phyloP scores from a whole-genome alignment of 106 monocot genomes.

The Hemerocallis citrina region DNA sequence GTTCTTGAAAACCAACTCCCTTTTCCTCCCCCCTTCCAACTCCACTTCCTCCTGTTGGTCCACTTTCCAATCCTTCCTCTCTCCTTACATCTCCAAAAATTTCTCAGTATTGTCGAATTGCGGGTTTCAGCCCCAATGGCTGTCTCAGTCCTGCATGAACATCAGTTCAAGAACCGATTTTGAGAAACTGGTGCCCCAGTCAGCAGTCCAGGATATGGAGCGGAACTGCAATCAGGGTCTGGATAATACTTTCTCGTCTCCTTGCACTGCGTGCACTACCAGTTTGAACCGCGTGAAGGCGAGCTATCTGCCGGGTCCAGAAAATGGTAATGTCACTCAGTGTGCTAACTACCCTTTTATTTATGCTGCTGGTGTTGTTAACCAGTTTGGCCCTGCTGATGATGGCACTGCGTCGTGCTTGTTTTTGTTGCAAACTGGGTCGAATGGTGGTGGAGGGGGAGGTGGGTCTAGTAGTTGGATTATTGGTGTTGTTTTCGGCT shows the following conservation, averaged over 20 bases:
- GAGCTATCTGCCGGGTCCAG: slow-evolving; percentile 44
- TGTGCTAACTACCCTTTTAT: slow-evolving; percentile 55
- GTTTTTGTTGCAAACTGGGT: slow-evolving; percentile 31
- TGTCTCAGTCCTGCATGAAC: slow-evolving; percentile 75
- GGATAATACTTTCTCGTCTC: slow-evolving; percentile 10
- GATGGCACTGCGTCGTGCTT: slow-evolving; percentile 45
- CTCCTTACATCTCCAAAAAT: slow-evolving; percentile 4
- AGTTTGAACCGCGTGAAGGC: slow-evolving; percentile 34
- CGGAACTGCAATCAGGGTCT: slow-evolving; percentile 40
- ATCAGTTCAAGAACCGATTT: slow-evolving; percentile 44
- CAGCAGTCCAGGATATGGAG: slow-evolving; percentile 24
- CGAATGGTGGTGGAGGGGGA: neutral
- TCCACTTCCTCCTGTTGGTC: slow-evolving; percentile 50
- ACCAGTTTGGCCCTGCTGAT: slow-evolving; percentile 47
- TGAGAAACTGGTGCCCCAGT: slow-evolving; percentile 25
- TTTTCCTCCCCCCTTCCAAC: slow-evolving; percentile 45
- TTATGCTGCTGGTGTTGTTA: slow-evolving; percentile 53
- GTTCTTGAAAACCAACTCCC: slow-evolving; percentile 36
- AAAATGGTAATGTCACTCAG: slow-evolving; percentile 43
- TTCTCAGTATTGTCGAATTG: slow-evolving; percentile 46
- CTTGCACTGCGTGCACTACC: slow-evolving; percentile 70
- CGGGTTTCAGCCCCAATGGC: slow-evolving; percentile 23
- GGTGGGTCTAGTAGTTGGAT: slow-evolving; percentile 19
- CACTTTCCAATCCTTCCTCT: slow-evolving; percentile 16
- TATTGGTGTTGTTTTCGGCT: slow-evolving; percentile 19